phyloP scores from a whole-genome alignment of 1,284 basidiomycete species.

The Rhodotorula sp. region DNA sequence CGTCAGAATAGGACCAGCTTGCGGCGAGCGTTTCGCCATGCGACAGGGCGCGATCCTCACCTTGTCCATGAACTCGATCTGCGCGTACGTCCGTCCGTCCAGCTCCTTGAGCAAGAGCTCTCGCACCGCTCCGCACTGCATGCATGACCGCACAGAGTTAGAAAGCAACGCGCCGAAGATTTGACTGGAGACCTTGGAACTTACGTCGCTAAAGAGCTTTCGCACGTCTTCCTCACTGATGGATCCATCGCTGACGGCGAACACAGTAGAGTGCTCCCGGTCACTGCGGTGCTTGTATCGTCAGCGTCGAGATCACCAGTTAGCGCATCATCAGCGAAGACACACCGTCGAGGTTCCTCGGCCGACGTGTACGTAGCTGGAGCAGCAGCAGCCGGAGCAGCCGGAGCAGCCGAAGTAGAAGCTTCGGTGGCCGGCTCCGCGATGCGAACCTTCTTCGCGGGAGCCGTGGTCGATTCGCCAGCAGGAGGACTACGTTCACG shows the following conservation, averaged over 20 bases:
- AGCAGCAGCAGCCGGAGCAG: background rate
- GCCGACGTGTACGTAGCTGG: background rate
- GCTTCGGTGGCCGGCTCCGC: slow-evolving; percentile 29
- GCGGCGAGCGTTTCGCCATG: background rate
- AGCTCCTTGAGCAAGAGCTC: slow-evolving; percentile 69
- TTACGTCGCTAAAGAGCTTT: slow-evolving; percentile 77
- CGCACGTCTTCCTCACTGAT: slow-evolving; percentile 66
- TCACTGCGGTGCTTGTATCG: slow-evolving; percentile 59
- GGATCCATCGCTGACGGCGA: slow-evolving; percentile 68
- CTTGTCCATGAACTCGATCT: slow-evolving; percentile 70
- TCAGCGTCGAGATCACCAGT: background rate
- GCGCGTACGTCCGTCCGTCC: slow-evolving; percentile 61
- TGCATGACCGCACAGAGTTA: background rate
- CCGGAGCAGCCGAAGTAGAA: background rate
- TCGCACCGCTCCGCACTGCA: slow-evolving; percentile 77
- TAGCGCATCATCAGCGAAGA: background rate
- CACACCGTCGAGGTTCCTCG: slow-evolving; percentile 25
- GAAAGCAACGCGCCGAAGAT: background rate
- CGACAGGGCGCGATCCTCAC: slow-evolving; percentile 51
- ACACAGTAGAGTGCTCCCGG: slow-evolving; percentile 89
- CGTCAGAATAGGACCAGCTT: accelerated
- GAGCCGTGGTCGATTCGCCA: slow-evolving; percentile 7
- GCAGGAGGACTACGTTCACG: slow-evolving; percentile 36
- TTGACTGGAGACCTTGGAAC: slow-evolving; percentile 48
- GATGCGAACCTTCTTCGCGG: slow-evolving; percentile 38